Conservation (phyloP, 202 grass and related monocot species). For the Sporobolus alterniflorus region DNA sequence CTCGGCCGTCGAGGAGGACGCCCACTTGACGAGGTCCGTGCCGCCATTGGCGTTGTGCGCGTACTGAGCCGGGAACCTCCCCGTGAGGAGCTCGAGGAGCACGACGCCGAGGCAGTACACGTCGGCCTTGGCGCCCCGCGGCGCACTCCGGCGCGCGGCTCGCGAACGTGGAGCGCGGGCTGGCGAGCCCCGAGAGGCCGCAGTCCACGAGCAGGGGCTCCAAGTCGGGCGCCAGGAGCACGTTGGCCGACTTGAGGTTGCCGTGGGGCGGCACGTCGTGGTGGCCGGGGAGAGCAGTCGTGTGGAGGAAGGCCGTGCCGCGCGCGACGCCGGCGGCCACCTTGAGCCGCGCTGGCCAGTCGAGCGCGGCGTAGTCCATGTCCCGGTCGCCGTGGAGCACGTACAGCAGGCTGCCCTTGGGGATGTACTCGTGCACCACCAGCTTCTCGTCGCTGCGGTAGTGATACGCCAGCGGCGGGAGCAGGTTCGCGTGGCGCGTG, state of each 20-base stretch:
- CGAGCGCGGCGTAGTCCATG: constrained; percentile 71
- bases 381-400: constrained; percentile 89
- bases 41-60: constrained; percentile 69
- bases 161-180: constrained; percentile 50
- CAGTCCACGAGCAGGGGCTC: constrained; percentile 89
- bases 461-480: constrained; percentile 78
- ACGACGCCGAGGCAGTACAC: constrained; percentile 92
- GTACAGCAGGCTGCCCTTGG: constrained; percentile 89
- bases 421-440: constrained; percentile 75
- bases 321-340: constrained; percentile 64
- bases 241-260: constrained; percentile 93
- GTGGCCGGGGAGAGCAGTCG: neutral
- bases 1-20: constrained; percentile 53
- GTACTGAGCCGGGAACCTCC: constrained; percentile 90
- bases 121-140: constrained; percentile 58
- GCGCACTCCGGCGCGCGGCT: constrained; percentile 61
- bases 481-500: constrained; percentile 67
- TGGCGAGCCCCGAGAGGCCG: constrained; percentile 65
- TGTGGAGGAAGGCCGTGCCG: constrained; percentile 68
- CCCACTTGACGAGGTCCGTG: constrained; percentile 88
- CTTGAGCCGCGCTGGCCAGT: constrained; percentile 70
- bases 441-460: constrained; percentile 93
- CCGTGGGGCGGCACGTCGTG: constrained; percentile 52
- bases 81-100: constrained; percentile 94
- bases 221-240: constrained; percentile 79